A percentile compares a stretch with the other conserved stretches of the same genome.
These are phyloP conservation scores for Hymenoscyphus infarciens DNA, from an alignment of 2,329 filamentous ascomycete species.

Conservation along the genomic window DNA sequence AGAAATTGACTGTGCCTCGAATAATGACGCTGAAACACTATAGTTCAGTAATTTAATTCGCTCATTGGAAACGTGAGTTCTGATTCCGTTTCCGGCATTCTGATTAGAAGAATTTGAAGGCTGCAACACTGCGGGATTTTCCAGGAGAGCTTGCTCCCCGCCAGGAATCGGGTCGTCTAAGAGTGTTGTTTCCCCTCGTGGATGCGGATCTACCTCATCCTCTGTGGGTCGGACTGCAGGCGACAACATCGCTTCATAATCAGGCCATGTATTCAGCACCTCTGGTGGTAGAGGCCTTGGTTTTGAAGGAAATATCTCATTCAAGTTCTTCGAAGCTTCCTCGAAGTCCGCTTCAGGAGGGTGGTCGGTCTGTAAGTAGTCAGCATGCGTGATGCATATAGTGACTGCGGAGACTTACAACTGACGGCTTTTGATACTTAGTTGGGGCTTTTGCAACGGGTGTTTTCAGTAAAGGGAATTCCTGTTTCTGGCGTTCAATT, in stretches of 20 bases:
- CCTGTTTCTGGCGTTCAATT: background rate
- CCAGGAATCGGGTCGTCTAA: background rate
- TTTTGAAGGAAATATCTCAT: background rate
- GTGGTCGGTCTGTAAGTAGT: background rate
- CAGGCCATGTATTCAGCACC: background rate
- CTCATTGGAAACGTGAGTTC: background rate
- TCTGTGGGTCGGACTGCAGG: background rate
- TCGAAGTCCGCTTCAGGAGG: background rate
- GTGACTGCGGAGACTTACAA: background rate
- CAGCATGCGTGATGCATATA: background rate
- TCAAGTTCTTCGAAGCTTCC: background rate
- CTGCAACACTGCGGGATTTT: background rate
- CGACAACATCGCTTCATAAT: background rate
- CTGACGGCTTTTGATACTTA: background rate
- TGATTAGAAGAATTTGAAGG: background rate
- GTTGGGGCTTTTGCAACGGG: background rate
- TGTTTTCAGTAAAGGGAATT: background rate
- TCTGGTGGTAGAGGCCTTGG: background rate
- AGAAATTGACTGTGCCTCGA: too few species aligned
- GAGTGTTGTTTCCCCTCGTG: background rate
- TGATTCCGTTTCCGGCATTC: background rate
- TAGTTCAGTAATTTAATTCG: background rate
- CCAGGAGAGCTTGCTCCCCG: background rate
- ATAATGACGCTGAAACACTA: too few species aligned
- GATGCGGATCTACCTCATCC: background rate